Base-by-base conservation (phyloP, 148 eudicot species). In the Nyssa sinensis region DNA sequence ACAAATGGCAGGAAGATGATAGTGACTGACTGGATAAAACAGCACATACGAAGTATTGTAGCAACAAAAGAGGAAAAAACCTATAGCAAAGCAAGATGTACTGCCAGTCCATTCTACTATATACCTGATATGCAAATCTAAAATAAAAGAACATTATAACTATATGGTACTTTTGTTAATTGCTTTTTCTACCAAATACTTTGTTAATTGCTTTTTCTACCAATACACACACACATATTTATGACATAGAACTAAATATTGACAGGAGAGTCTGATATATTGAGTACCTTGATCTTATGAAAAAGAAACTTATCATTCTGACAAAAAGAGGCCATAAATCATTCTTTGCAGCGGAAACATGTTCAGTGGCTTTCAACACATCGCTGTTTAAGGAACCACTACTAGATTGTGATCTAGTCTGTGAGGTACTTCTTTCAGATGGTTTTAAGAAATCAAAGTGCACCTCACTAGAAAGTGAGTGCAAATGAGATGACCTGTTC, bases 281-380 rank as follows among this genome's bases (percentile, higher is more conserved):
- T 3, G 3, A 30, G 47, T 84, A 95, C 98, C 97, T 92, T 83
- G 85, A 81, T 67, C 87, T 84, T 25, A 83, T 51, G 80, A 95
- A 74, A 80, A 92, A 90, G 79, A 85, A 87, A 81, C 98, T 85
- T 62, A 74, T 85, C 78, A 86, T 77, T 84, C 98, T 85, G 75
- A 95, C 90, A 74, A 92, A 69, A 66, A 88, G 85, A 71, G 85
- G 70, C 97, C 96, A 95, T 27, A 89, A 44, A 66, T 89, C 89
- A 62, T 67, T 64, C 41, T 80, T 79, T 35, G 28, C 29, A 66
- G 80, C 65, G 51, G 62, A 73, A 82, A 57, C 58, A 30, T 34
- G 70, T 47, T 78, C 86, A 37, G 70, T 41, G 74, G 74, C 76
- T 64, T 78, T 79, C 25, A 59, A 44, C 9, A 33, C 61, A 24